A percentile compares a stretch with the other conserved stretches of the same genome.
These are phyloP conservation scores for Beauveria varroae DNA, from an alignment of 2,329 filamentous ascomycete genomes.

Conservation along the genomic window DNA sequence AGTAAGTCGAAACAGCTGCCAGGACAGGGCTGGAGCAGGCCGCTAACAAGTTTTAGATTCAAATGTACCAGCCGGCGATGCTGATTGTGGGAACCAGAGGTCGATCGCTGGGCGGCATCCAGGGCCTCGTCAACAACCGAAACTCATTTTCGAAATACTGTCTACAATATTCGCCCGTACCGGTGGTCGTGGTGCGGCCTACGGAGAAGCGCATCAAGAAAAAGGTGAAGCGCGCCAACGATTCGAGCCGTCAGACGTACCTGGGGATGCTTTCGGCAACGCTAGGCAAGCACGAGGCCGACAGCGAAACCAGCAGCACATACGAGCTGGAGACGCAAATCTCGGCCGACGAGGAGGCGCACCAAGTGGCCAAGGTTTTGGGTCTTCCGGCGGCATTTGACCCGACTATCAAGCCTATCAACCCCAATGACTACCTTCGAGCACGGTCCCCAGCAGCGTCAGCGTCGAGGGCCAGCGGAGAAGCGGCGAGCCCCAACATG, in stretches of 20 bases:
- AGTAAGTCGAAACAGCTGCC: slow-evolving; percentile 42
- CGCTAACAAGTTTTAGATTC: slow-evolving; percentile 52
- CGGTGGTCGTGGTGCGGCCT: slow-evolving; percentile 85
- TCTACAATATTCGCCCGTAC: slow-evolving; percentile 85
- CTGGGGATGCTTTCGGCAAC: slow-evolving; percentile 65
- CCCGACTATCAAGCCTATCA: slow-evolving; percentile 53
- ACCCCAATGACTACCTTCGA: slow-evolving; percentile 21
- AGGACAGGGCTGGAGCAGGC: background rate
- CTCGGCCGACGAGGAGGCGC: slow-evolving; percentile 55
- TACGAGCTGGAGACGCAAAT: slow-evolving; percentile 49
- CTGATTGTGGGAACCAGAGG: slow-evolving; percentile 85
- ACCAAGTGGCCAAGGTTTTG: slow-evolving; percentile 55
- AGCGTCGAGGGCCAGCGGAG: slow-evolving; percentile 6
- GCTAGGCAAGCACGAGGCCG: slow-evolving; percentile 49
- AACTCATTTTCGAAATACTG: slow-evolving; percentile 94
- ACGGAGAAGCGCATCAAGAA: slow-evolving; percentile 84
- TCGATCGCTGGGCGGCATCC: slow-evolving; percentile 75
- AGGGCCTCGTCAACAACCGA: slow-evolving; percentile 67
- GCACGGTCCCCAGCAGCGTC: slow-evolving; percentile 15
- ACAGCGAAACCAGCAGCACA: slow-evolving; percentile 43
- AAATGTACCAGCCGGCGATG: slow-evolving; percentile 85
- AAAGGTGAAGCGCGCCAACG: slow-evolving; percentile 74
- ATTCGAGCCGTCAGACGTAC: slow-evolving; percentile 70
- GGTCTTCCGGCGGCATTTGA: slow-evolving; percentile 56
- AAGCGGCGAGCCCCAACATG: slow-evolving; percentile 16